Conservation (phyloP, 129 eudicot genomes). For the Chrysanthemum makinoi region DNA sequence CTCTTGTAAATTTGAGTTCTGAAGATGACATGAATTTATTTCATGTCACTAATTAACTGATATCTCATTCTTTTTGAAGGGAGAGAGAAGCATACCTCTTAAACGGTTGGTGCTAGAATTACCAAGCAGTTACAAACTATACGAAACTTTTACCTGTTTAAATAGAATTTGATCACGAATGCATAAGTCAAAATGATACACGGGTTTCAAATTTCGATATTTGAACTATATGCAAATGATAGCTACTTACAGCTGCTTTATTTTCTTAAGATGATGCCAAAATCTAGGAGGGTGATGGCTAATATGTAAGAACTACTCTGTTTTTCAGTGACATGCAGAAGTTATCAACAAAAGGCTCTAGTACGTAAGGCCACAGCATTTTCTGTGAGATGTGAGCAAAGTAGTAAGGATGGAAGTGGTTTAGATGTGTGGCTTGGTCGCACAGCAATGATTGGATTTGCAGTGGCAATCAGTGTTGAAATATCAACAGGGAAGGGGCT, state of each 20-base stretch:
- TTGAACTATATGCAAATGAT: background rate
- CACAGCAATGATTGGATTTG: slow-evolving; percentile 86
- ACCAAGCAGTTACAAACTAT: background rate
- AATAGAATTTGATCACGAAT: background rate
- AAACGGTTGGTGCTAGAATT: no score
- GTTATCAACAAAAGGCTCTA: slow-evolving; percentile 31
- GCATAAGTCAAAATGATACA: background rate
- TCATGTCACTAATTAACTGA: background rate
- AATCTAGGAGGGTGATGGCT: slow-evolving; percentile 6
- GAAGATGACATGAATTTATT: slow-evolving; percentile 3
- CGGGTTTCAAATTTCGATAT: background rate
- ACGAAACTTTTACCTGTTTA: background rate
- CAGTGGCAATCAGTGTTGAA: slow-evolving; percentile 73
- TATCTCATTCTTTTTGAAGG: no score
- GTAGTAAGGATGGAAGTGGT: slow-evolving; percentile 57
- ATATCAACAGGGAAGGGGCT: slow-evolving; percentile 93
- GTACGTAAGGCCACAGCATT: slow-evolving; percentile 35
- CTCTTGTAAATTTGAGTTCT: background rate
- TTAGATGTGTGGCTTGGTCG: slow-evolving; percentile 95
- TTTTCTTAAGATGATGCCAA: background rate
- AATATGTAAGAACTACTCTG: background rate
- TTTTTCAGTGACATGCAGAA: slow-evolving; percentile 44
- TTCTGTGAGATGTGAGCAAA: slow-evolving; percentile 78
- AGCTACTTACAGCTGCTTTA: background rate
- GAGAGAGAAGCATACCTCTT: no score